Evolutionary conservation across 169 alveolate genomes (phyloP), one percentile per base, ranked within the genome.

Genomic region (Condylostoma magnum): DNA sequence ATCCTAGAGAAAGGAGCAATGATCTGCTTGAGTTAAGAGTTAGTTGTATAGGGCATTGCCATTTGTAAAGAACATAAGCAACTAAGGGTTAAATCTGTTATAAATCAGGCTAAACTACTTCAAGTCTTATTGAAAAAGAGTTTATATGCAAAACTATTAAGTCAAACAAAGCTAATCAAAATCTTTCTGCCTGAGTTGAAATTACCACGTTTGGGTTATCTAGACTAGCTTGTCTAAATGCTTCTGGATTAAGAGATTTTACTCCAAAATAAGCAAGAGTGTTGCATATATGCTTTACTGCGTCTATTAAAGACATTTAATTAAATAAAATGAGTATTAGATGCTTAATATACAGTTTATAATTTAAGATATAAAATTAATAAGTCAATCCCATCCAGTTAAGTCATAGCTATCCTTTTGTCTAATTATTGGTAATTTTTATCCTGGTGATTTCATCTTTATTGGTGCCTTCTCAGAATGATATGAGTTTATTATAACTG

Each of bases 281-380:
- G 37, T 66, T 66, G 75, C 75, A 66, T 1, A 66, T 63, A 4
- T 66, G 18, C 47, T 66, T 50, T 20, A 66, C 47, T 10, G 75
- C 58, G 10, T 66, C 75, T 27, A 41, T 15, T 41, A 41, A n/a
- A n/a, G n/a, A n/a, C n/a, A n/a, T n/a, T n/a, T n/a, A n/a, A n/a
- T n/a, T n/a, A n/a, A n/a, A n/a, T n/a, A n/a, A n/a, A n/a, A n/a
- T n/a, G n/a, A n/a, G n/a, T n/a, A n/a, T n/a, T n/a, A n/a, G n/a
- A n/a, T n/a, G n/a, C n/a, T n/a, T n/a, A n/a, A n/a, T n/a, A n/a
- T n/a, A n/a, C n/a, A n/a, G n/a, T n/a, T n/a, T n/a, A n/a, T n/a
- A n/a, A n/a, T n/a, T n/a, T n/a, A n/a, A n/a, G n/a, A n/a, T n/a
- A n/a, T n/a, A n/a, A n/a, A n/a, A n/a, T n/a, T n/a, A n/a, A n/a